These are phyloP conservation scores for Oryza coarctata DNA, from an alignment of 176 grass and related monocot species.

Conservation along the genomic window DNA sequence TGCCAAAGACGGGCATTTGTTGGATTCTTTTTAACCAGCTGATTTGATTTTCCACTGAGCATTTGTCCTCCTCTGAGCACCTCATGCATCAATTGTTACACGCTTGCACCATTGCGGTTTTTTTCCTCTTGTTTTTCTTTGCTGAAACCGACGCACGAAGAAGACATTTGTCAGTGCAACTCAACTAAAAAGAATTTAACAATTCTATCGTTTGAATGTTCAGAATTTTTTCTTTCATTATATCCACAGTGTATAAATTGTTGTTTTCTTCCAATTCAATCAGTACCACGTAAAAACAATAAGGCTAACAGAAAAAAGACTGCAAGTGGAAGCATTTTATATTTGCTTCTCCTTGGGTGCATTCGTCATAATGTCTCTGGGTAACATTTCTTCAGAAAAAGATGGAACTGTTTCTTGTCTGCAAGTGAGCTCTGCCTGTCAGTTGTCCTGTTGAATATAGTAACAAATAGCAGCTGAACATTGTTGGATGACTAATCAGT, in stretches of 20 bases:
- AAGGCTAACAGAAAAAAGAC: neutral
- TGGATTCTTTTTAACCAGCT: neutral
- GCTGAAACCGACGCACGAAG: neutral
- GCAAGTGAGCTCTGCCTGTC: neutral
- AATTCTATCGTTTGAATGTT: neutral
- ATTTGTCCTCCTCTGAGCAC: neutral
- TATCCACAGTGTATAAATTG: neutral
- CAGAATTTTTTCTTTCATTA: neutral
- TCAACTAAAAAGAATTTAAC: neutral
- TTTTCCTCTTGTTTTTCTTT: neutral
- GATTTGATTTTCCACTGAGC: neutral
- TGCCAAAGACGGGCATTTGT: neutral
- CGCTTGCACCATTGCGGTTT: neutral
- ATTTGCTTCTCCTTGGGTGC: neutral
- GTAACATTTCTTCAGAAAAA: neutral
- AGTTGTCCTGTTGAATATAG: neutral
- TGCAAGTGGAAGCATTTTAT: neutral
- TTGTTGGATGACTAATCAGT: neutral
- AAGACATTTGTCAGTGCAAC: neutral
- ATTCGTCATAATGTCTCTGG: neutral
- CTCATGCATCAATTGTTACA: neutral
- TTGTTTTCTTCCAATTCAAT: neutral
- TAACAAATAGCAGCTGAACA: neutral
- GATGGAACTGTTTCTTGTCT: neutral
- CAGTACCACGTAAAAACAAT: neutral